phyloP scores from a whole-genome alignment of 352 stramenopile species.

The Phytopythium mirpurense region DNA sequence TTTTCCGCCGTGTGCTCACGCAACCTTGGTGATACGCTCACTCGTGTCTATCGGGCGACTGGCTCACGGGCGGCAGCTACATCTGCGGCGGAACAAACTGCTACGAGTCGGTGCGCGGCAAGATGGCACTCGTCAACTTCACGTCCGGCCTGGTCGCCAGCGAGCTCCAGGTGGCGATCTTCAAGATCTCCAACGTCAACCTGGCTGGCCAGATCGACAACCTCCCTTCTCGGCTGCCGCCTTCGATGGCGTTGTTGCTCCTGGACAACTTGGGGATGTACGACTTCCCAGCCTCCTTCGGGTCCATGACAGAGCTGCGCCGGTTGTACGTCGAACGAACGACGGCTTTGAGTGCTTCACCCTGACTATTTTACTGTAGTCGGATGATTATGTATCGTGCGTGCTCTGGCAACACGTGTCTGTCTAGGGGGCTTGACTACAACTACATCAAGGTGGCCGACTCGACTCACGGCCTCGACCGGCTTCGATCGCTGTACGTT shows the following conservation, averaged over 20 bases:
- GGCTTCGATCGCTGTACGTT: constrained; percentile 14
- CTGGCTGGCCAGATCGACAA: constrained; percentile 7
- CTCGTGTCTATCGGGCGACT: not conserved
- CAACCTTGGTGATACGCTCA: not conserved
- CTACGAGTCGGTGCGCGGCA: constrained; percentile 11
- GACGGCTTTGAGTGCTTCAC: not conserved
- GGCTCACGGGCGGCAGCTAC: constrained; percentile 3
- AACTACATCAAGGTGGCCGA: constrained; percentile 18
- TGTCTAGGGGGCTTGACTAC: constrained; percentile 7
- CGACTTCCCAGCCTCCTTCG: constrained; percentile 12
- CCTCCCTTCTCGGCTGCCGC: constrained; percentile 9
- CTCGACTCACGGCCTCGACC: constrained; percentile 9
- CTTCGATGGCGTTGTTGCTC: constrained; percentile 2
- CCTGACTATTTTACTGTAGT: not conserved
- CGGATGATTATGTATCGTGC: too few relatives aligned
- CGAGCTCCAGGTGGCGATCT: constrained; percentile 10
- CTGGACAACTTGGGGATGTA: constrained; percentile 12
- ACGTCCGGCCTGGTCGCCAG: constrained; percentile 11
- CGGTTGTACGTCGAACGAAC: constrained; percentile 9
- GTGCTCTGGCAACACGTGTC: too few relatives aligned
- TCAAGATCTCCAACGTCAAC: constrained; percentile 14
- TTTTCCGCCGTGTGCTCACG: too few relatives aligned
- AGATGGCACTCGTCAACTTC: constrained; percentile 15
- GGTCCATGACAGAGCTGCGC: constrained; percentile 4
- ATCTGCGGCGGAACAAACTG: constrained; percentile 13